Percentiles rank a stretch among this genome's conserved stretches.
These are phyloP conservation scores for Immersiporthe knoxdaviesiana DNA, from an alignment of 2,329 filamentous ascomycete genomes.

Conservation along the genomic window DNA sequence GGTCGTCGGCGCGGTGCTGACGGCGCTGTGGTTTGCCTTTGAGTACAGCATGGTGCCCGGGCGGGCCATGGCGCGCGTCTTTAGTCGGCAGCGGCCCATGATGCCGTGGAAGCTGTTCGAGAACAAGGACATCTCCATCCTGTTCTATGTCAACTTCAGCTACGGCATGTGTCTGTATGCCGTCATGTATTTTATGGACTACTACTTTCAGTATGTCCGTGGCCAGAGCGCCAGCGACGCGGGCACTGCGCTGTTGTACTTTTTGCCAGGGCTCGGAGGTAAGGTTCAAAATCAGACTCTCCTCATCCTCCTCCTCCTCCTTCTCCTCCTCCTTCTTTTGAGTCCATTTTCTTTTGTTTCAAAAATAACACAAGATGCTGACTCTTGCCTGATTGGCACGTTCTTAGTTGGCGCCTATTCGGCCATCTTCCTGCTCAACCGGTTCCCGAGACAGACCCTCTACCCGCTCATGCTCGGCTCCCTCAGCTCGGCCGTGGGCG, in stretches of 20 bases:
- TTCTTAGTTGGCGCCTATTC: conserved; percentile 56
- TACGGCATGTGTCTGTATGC: conserved; percentile 59
- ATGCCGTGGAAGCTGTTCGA: conserved; percentile 63
- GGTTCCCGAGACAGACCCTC: conserved; percentile 65
- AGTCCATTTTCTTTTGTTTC: no score
- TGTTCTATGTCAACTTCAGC: conserved; percentile 65
- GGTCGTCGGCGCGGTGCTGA: conserved; percentile 47
- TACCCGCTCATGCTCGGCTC: conserved; percentile 60
- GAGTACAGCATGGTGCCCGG: conserved; percentile 59
- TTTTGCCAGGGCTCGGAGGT: conserved; percentile 65
- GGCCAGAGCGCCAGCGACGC: conserved; percentile 52
- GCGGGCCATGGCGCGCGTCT: conserved; percentile 47
- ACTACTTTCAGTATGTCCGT: conserved; percentile 69
- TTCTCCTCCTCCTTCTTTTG: neutral
- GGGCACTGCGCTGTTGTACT: conserved; percentile 64
- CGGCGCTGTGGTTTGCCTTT: conserved; percentile 50
- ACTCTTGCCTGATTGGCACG: neutral
- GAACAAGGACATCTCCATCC: conserved; percentile 60
- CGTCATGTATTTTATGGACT: conserved; percentile 67
- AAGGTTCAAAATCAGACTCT: conserved; percentile 30
- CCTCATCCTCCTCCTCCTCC: neutral
- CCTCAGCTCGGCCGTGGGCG: conserved; percentile 59
- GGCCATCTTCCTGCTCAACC: conserved; percentile 63
- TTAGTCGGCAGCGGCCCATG: conserved; percentile 63
- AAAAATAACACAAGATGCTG: conserved; percentile 1